Evolutionary conservation across 2,329 filamentous ascomycete species (phyloP), one percentile per base, ranked within the genome.

Genomic region (Trichoderma endophyticum): DNA sequence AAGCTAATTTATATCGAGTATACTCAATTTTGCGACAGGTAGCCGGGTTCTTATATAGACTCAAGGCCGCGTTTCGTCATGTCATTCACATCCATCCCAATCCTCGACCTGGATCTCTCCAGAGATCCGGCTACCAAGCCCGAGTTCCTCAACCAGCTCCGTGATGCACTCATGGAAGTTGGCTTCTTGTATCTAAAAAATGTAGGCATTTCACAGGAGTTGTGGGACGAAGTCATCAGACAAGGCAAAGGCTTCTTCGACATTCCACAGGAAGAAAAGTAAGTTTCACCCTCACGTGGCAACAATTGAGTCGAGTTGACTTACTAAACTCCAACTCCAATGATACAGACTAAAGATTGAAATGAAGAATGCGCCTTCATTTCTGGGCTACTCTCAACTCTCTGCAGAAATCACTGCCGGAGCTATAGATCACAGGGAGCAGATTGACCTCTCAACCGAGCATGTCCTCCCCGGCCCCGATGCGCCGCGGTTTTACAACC

Each of bases 111-210:
- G 73, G 88, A 91, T 15, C 84, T 88, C 26, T 91, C 93, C 51
- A 84, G 85, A 74, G 82, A 90, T 75, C 85, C 88, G 21, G 83
- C 83, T 6, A 91, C 92, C 0, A 97, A 96, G 81, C 87, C 92
- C 3, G 83, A 83, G 36, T 96, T 97, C 77, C 87, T 97, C 0
- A 81, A 84, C 1, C 85, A 93, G 69, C 86, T 97, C 36, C 91
- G 92, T 18, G 85, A 92, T 80, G 93, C 93, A 0, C 83, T 97
- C 36, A 88, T 97, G 77, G 92, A 95, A 79, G 92, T 97, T n/a
- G 94, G 94, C 2, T 97, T 97, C 78, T 81, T 97, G 26, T 97
- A 97, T 78, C 87, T 97, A 73, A 91, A 91, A 78, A 94, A 97
- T 78, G 91, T 93, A 3, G 92, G 91, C 26, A 90, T 95, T 65